Evolutionary conservation across 768 basidiomycete species (phyloP).

Genomic region (Rhizopogon vulgaris): DNA sequence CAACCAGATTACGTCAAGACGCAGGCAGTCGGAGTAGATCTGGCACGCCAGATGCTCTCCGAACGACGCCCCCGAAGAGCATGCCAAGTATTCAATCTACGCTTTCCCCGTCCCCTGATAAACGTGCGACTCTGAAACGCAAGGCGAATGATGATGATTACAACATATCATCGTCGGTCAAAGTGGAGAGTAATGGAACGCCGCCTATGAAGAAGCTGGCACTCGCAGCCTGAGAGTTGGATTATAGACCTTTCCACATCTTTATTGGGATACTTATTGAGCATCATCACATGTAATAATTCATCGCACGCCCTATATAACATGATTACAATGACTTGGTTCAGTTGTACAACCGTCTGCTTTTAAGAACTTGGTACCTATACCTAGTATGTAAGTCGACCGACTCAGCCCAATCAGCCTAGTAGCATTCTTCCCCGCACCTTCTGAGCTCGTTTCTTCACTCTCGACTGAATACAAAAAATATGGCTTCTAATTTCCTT

Average conservation of each 20-base stretch:
- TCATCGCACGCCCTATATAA: neutral
- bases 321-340: neutral
- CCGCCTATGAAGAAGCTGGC: slow-evolving; percentile 69
- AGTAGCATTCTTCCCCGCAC: neutral
- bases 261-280: slow-evolving; percentile 27
- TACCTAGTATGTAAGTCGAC: neutral
- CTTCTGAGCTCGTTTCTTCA: neutral
- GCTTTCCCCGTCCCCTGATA: slow-evolving; percentile 47
- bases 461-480: neutral
- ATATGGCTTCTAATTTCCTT: neutral
- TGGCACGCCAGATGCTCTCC: slow-evolving; percentile 59
- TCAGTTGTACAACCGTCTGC: neutral
- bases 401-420: too few relatives aligned
- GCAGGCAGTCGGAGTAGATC: slow-evolving; percentile 59
- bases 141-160: slow-evolving; percentile 57
- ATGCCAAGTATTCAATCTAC: slow-evolving; percentile 28
- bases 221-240: slow-evolving; percentile 28
- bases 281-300: slow-evolving; percentile 13
- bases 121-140: slow-evolving; percentile 61
- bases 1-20: slow-evolving; percentile 62
- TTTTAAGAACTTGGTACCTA: too few relatives aligned
- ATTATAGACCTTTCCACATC: slow-evolving; percentile 11
- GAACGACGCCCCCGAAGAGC: slow-evolving; percentile 33
- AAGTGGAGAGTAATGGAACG: slow-evolving; percentile 36
- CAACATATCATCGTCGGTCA: slow-evolving; percentile 22